Evolutionary conservation across 2,329 filamentous ascomycete genomes (phyloP).

Genomic region (Colletotrichum horii): DNA sequence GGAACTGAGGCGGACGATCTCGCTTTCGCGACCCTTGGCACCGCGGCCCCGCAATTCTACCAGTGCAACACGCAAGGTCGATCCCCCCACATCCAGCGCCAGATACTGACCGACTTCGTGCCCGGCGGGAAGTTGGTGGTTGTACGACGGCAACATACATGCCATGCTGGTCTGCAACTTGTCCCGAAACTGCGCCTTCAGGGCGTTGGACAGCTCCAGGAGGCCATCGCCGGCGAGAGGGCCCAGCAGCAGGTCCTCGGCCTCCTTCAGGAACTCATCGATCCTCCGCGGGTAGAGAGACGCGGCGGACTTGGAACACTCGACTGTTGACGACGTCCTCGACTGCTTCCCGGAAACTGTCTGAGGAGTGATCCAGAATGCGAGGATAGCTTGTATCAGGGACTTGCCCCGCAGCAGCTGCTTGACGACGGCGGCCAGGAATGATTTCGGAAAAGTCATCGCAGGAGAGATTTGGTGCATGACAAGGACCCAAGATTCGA

Average conservation of each 20-base stretch:
- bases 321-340: not conserved
- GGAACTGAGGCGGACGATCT: slow-evolving; percentile 58
- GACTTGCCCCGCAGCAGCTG: slow-evolving; percentile 65
- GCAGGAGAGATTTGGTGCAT: slow-evolving; percentile 59
- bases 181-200: slow-evolving; percentile 62
- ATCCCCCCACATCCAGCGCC: slow-evolving; percentile 72
- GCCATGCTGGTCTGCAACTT: slow-evolving; percentile 56
- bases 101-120: slow-evolving; percentile 64
- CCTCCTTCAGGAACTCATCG: slow-evolving; percentile 62
- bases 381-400: slow-evolving; percentile 60
- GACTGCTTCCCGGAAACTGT: slow-evolving; percentile 8
- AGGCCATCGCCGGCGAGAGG: slow-evolving; percentile 53
- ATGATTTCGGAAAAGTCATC: slow-evolving; percentile 62
- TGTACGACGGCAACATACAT: slow-evolving; percentile 72
- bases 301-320: slow-evolving; percentile 11
- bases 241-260: slow-evolving; percentile 55
- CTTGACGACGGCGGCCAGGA: slow-evolving; percentile 60
- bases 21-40: slow-evolving; percentile 43
- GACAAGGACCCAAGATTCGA: slow-evolving; percentile 31
- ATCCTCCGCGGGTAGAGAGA: slow-evolving; percentile 33
- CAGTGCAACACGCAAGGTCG: slow-evolving; percentile 68
- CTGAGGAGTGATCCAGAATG: slow-evolving; percentile 20
- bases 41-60: slow-evolving; percentile 60
- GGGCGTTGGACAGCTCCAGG: slow-evolving; percentile 47
- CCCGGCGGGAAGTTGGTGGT: slow-evolving; percentile 67